Evolutionary conservation across 306 rosid species (phyloP), one percentile per base, ranked within the genome.

Genomic region (Castanea crenata): DNA sequence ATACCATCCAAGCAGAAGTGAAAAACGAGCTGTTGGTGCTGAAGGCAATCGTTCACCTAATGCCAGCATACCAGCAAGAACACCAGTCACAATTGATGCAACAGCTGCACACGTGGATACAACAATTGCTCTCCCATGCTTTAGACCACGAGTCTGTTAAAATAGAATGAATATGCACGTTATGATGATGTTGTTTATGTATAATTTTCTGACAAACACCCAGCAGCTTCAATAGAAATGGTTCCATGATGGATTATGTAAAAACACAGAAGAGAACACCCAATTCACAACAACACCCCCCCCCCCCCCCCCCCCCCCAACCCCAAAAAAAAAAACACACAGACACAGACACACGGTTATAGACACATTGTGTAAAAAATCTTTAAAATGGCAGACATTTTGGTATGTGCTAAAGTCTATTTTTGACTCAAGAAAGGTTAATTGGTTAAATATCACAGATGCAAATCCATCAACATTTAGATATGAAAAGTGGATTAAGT

Each of bases 31-130:
- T 38, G 83, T 87, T 55, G 99, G 97, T 0, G 97, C 92, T 3
- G 93, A 86, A 44, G 98, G 99, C 79, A 94, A 92, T 71, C 89
- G 85, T 84, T 94, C 99, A 27, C 97, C 97, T 87, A 94, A 82
- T 71, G 99, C 98, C 88, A 95, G 89, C 99, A 95, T 95, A 71
- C 99, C 99, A 68, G 99, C 97, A 79, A 92, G 90, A 23, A 92
- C 99, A 78, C 98, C 97, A 25, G 97, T 95, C 77, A 95, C 87
- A 84, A 95, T 95, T 51, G 99, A 95, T 56, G 99, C 99, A 80
- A 95, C 97, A 4, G 99, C 95, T 62, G 97, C 97, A 83, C 99
- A 95, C 35, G 99, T 95, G 55, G 99, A 92, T 69, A 94, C 88
- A 10, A 94, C 90, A 71, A 94, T 90, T 52, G 97, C 99, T 84